These are phyloP conservation scores for Medicago lupulina DNA, from an alignment of 306 rosid genomes.

Conservation along the genomic window DNA sequence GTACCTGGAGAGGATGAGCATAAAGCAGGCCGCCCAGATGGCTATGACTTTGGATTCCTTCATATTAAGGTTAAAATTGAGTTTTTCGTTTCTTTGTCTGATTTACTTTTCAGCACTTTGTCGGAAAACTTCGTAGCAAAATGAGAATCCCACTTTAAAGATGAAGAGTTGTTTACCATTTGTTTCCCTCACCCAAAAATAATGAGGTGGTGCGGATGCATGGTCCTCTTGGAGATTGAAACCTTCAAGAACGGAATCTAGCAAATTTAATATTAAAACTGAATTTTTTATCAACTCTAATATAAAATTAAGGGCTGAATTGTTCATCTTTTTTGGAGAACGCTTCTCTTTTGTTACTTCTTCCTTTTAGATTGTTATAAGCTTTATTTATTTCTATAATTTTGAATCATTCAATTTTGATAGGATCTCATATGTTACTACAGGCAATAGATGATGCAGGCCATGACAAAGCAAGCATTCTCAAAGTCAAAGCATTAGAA, in stretches of 20 bases:
- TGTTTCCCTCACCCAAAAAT: conserved; percentile 1
- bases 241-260: conserved; percentile 13
- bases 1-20: conserved; percentile 90
- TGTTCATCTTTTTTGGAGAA: conserved; percentile 2
- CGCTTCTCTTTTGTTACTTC: conserved; percentile 15
- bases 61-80: conserved; percentile 75
- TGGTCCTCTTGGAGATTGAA: conserved; percentile 21
- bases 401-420: conserved; percentile 26
- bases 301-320: conserved; percentile 1
- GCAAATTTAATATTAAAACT: not conserved
- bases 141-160: conserved; percentile 10
- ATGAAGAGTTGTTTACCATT: conserved; percentile 11
- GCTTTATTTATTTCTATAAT: conserved; percentile 7
- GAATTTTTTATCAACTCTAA: not conserved
- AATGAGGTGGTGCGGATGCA: not conserved
- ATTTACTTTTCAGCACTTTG: conserved; percentile 27
- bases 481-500: conserved; percentile 84
- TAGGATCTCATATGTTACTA: conserved; percentile 40
- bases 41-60: conserved; percentile 97
- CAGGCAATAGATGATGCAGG: conserved; percentile 99
- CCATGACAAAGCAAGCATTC: conserved; percentile 83
- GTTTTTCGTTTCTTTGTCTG: conserved; percentile 17
- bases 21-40: conserved; percentile 82
- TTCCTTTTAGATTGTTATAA: not conserved
- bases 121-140: conserved; percentile 25